These are phyloP conservation scores for Tinospora cordifolia DNA, from an alignment of 164 flowering plant species.

Conservation along the genomic window DNA sequence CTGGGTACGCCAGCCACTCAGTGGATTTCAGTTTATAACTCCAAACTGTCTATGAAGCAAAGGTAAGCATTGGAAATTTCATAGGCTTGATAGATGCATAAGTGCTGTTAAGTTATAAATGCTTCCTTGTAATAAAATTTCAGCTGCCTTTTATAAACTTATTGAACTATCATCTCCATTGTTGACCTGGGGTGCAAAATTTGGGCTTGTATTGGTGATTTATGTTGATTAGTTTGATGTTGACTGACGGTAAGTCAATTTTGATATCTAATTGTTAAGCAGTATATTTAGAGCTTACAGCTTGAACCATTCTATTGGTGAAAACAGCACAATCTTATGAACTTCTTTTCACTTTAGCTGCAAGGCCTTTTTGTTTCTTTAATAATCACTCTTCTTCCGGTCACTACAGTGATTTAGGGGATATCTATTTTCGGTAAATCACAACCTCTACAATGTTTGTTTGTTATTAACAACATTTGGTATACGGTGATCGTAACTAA, in stretches of 20 bases:
- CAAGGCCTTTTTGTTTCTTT: too few species aligned
- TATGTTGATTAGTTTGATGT: not conserved
- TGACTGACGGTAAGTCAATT: not conserved
- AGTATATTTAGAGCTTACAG: not conserved
- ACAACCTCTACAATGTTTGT: not conserved
- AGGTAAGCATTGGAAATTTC: slow-evolving; percentile 27
- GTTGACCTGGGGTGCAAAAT: not conserved
- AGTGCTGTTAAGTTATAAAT: not conserved
- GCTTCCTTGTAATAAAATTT: not conserved
- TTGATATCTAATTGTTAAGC: not conserved
- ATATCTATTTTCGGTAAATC: not conserved
- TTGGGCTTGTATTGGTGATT: not conserved
- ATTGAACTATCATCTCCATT: not conserved
- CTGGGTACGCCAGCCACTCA: slow-evolving; percentile 49
- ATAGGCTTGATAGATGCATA: not conserved
- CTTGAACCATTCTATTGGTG: too few species aligned
- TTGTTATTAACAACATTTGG: not conserved
- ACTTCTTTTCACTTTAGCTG: too few species aligned
- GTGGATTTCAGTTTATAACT: slow-evolving; percentile 53
- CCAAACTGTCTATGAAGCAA: slow-evolving; percentile 45
- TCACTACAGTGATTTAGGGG: too few species aligned
- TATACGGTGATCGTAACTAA: too few species aligned
- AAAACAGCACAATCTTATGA: too few species aligned
- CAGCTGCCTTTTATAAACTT: not conserved
- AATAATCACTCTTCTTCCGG: too few species aligned